Percentiles rank a stretch among this genome's conserved stretches.
These are phyloP conservation scores for Symbiodinium pilosum DNA, from an alignment of 73 alveolate genomes.

Conservation along the genomic window DNA sequence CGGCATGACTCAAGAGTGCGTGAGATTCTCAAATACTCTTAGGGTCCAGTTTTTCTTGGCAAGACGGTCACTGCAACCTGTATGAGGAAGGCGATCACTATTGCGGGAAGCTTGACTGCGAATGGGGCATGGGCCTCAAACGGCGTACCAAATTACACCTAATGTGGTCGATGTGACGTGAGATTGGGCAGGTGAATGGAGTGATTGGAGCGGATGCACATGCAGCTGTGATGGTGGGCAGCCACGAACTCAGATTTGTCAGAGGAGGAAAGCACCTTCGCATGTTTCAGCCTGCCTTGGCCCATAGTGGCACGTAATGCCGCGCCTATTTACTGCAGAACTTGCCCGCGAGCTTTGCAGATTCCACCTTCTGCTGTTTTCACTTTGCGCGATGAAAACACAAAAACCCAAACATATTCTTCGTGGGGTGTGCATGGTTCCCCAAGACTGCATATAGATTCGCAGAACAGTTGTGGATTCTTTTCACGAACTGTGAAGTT, in stretches of 20 bases:
- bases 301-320: too few species aligned
- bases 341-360: background rate
- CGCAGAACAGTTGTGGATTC: too few species aligned
- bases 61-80: background rate
- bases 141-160: background rate
- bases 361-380: too few species aligned
- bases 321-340: background rate
- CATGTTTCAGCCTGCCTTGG: too few species aligned
- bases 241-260: background rate
- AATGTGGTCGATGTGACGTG: too few species aligned
- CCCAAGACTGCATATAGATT: too few species aligned
- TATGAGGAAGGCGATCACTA: slow-evolving; percentile 47
- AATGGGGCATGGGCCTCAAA: slow-evolving; percentile 39
- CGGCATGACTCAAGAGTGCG: slow-evolving; percentile 69
- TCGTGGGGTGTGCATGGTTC: too few species aligned
- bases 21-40: background rate
- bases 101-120: slow-evolving; percentile 86
- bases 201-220: slow-evolving; percentile 87
- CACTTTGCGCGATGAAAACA: too few species aligned
- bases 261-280: too few species aligned
- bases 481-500: too few species aligned
- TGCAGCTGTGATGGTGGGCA: slow-evolving; percentile 89
- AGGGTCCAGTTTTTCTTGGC: too few species aligned
- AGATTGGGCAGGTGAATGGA: slow-evolving; percentile 90
- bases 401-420: too few species aligned